Evolutionary conservation across 176 grass and related monocot genomes (phyloP), one percentile per base, ranked within the genome.

Genomic region (Ensete ventricosum): DNA sequence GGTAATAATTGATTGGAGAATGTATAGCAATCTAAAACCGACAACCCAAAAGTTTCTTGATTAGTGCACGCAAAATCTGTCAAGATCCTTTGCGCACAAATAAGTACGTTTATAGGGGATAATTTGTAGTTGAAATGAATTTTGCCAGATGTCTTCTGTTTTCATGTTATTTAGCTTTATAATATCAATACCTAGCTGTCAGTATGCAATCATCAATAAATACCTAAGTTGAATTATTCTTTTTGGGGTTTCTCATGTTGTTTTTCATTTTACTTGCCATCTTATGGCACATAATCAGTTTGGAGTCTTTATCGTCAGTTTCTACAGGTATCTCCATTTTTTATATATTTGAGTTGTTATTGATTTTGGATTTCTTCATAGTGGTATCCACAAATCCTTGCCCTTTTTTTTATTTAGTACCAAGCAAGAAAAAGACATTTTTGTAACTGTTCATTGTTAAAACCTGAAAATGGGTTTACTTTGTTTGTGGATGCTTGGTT

Each of bases 401-500:
- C 34, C 5, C 34, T 43, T 43, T 43, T 43, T 43, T 67, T 29
- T 34, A 13, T 67, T 67, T 29, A 67, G 25, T 34, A 16, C 12
- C 25, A 34, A 13, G 64, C 11, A 67, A 34, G 13, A 67, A 29
- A 67, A 1, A 1, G 3, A 22, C 8, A 22, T 52, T n/a, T 78
- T 11, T 77, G 69, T 17, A 19, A 67, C 79, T 76, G 54, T 66
- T 86, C 80, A 82, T 69, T 69, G 23, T 79, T 78, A 53, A 8
- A 43, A 17, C n/a, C 23, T 7, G 48, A 20, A 25, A 57, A 69
- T 29, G 34, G 9, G 25, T 12, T 79, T n/a, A 59, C 53, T 55
- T 78, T 55, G 55, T 74, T 67, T 78, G 5, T 74, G 27, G 55
- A 58, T 89, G 62, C 71, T 82, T 85, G 63, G 89, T 80, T 83